Conservation (phyloP, 768 basidiomycete genomes). For the Rhizopogon salebrosus region DNA sequence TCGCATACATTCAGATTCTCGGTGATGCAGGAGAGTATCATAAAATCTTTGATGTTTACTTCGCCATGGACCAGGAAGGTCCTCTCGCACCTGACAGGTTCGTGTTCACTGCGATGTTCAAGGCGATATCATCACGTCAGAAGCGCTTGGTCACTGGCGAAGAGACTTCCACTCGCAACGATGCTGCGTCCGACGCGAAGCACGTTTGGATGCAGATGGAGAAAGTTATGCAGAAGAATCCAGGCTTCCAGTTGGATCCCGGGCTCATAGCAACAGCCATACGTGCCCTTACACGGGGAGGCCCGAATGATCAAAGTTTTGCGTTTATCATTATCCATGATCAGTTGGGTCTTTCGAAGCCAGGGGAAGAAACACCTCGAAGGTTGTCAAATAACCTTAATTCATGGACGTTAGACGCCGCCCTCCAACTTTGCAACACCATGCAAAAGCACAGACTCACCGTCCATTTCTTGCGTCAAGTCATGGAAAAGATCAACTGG, state of each 20-base stretch:
- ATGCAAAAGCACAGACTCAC: slow-evolving; percentile 42
- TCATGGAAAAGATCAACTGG: slow-evolving; percentile 38
- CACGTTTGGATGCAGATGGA: slow-evolving; percentile 66
- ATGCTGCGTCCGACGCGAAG: slow-evolving; percentile 55
- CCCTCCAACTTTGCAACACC: slow-evolving; percentile 51
- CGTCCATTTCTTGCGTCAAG: slow-evolving; percentile 53
- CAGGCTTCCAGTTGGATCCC: slow-evolving; percentile 48
- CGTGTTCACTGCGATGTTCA: slow-evolving; percentile 65
- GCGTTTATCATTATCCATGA: slow-evolving; percentile 61
- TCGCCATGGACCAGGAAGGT: slow-evolving; percentile 59
- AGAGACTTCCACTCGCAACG: slow-evolving; percentile 31
- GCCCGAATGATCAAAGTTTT: slow-evolving; percentile 53
- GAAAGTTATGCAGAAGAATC: slow-evolving; percentile 42
- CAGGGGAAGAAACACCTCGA: slow-evolving; percentile 35
- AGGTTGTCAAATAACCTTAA: slow-evolving; percentile 38
- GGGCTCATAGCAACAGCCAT: slow-evolving; percentile 49
- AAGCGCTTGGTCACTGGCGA: slow-evolving; percentile 9
- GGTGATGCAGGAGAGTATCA: slow-evolving; percentile 56
- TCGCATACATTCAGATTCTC: slow-evolving; percentile 63
- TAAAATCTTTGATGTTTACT: slow-evolving; percentile 72
- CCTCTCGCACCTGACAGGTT: slow-evolving; percentile 54
- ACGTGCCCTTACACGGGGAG: slow-evolving; percentile 50
- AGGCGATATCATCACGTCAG: slow-evolving; percentile 31
- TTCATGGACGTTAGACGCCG: slow-evolving; percentile 43
- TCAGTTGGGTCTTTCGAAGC: slow-evolving; percentile 54